These are phyloP conservation scores for Kwoniella bestiolae DNA, from an alignment of 768 basidiomycete genomes.

Conservation along the genomic window DNA sequence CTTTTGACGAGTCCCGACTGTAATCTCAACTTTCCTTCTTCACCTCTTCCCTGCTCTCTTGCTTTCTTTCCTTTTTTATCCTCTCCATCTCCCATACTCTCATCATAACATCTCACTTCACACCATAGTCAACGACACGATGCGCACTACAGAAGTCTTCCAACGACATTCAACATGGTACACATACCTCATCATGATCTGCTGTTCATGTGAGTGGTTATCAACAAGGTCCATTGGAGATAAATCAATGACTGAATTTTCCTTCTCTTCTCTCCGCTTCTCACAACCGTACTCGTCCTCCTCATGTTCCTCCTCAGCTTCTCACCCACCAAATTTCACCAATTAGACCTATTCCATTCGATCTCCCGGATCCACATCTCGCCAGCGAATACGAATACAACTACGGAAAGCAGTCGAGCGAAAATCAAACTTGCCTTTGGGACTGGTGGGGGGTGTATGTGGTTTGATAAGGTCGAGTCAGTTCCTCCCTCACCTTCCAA, in stretches of 20 bases:
- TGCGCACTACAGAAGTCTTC: slow-evolving; percentile 1
- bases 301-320: not conserved
- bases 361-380: not conserved
- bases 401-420: no score
- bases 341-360: not conserved
- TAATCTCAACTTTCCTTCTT: no score
- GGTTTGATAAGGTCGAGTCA: not conserved
- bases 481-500: not conserved
- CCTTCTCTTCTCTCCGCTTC: not conserved
- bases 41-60: no score
- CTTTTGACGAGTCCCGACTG: no score
- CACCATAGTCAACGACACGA: no score
- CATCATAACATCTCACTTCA: no score
- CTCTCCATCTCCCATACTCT: no score
- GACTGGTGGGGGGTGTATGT: not conserved
- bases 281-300: not conserved
- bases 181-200: not conserved
- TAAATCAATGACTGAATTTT: no score
- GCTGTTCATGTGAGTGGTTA: no score
- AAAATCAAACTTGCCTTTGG: not conserved
- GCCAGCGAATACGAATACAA: no score
- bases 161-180: not conserved
- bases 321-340: not conserved
- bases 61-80: no score
- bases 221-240: no score